Base-by-base conservation (phyloP, 495 filamentous ascomycete species). In the Trichoderma orchidacearum region DNA sequence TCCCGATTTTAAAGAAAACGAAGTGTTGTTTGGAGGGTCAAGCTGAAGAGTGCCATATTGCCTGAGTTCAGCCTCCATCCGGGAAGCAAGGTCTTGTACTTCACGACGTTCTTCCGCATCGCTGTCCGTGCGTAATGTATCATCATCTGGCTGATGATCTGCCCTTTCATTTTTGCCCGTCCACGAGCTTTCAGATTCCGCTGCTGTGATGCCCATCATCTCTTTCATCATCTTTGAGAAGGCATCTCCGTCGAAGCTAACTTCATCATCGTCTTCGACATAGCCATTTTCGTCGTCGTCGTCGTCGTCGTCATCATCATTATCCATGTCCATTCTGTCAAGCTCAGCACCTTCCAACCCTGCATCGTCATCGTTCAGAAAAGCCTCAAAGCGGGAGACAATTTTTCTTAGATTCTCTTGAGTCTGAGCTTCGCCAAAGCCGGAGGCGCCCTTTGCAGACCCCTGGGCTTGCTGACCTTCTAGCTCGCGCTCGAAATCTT, bases 191-290 rank as follows among this genome's bases (percentile, higher is more conserved):
- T 58, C 31, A 35, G 53, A 5, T 5, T 7, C n/a, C 28, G 31
- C 55, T 15, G 68, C 53, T 21, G 88, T 85, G 68, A 94, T 75
- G 11, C 88, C 88, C 87, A 93, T 93, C 87, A 95, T 95, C 65
- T 95, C 90, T 55, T 84, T 82, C 89, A 97, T 95, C 84, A 95
- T 87, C 51, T 64, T 75, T 17, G 84, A 73, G 62, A 96, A 95
- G 58, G 90, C 86, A 27, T 84, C 82, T 69, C 96, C 90, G 62
- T 96, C 82, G 60, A 94, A 90, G 31, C 81, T 83, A 1, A 86
- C 80, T 54, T 87, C 85, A 59, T 83, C 84, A 59, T 83, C 84
- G 60, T 93, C 87, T 62, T 93, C 85, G 21, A 80, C 82, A 23
- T 79, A 64, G 61, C 76, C 66, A 27, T 57, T 60, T 5, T 64